phyloP scores from a whole-genome alignment of 257 asterid genomes.

The Apocynum venetum region DNA sequence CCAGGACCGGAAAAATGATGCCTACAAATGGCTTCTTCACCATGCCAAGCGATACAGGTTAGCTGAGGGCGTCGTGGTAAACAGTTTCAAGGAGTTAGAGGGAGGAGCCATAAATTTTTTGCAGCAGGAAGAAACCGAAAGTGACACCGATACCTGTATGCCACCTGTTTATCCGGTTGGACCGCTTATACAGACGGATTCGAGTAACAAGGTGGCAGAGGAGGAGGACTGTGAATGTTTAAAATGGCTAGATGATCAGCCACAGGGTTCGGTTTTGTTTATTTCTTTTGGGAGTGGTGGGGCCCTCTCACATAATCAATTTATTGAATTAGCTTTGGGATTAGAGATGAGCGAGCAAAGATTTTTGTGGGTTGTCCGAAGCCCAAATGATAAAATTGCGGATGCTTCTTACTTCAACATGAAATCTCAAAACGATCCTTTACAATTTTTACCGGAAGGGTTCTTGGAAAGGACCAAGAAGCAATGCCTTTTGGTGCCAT shows the following conservation, averaged over 20 bases:
- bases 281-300: constrained; percentile 83
- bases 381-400: constrained; percentile 27
- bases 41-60: constrained; percentile 38
- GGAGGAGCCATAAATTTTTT: constrained; percentile 41
- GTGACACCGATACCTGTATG: neutral
- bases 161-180: constrained; percentile 64
- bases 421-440: constrained; percentile 13
- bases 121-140: constrained; percentile 14
- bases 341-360: constrained; percentile 37
- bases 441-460: constrained; percentile 26
- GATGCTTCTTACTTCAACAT: constrained; percentile 22
- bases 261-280: constrained; percentile 58
- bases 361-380: constrained; percentile 36
- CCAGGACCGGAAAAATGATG: constrained; percentile 59
- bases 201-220: neutral
- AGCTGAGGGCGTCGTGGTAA: constrained; percentile 63
- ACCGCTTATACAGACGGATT: constrained; percentile 44
- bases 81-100: constrained; percentile 60
- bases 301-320: constrained; percentile 45
- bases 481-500: constrained; percentile 25
- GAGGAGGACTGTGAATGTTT: constrained; percentile 18
- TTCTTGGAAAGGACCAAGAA: constrained; percentile 26
- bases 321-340: constrained; percentile 29
- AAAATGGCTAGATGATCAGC: constrained; percentile 66
- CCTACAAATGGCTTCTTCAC: constrained; percentile 52